Evolutionary conservation across 768 basidiomycete genomes (phyloP).

Genomic region (Calvatia gigantea): DNA sequence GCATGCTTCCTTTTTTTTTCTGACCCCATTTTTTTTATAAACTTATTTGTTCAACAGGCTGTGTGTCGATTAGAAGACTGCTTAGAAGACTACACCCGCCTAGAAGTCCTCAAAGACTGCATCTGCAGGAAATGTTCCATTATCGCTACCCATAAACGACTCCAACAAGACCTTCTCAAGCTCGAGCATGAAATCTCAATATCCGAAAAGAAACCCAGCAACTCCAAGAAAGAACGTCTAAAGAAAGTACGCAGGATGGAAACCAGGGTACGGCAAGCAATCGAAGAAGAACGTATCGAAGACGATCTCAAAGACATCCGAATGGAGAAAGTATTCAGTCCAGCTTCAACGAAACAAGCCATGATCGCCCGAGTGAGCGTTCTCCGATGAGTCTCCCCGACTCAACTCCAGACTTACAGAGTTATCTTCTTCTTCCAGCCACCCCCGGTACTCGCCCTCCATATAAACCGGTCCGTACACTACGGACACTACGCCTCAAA

Average conservation of each 20-base stretch:
- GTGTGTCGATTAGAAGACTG: conserved; percentile 77
- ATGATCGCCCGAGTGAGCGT: conserved; percentile 80
- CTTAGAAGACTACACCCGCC: conserved; percentile 81
- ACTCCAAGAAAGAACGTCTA: conserved; percentile 72
- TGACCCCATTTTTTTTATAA: background rate
- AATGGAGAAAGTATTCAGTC: conserved; percentile 73
- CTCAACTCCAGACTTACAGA: background rate
- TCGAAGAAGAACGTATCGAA: conserved; percentile 77
- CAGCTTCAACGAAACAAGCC: conserved; percentile 82
- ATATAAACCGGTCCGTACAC: conserved; percentile 90
- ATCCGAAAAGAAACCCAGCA: conserved; percentile 45
- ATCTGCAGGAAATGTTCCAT: conserved; percentile 91
- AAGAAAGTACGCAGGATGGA: conserved; percentile 71
- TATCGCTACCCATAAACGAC: conserved; percentile 64
- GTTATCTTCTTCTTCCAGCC: conserved; percentile 45
- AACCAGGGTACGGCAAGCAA: conserved; percentile 51
- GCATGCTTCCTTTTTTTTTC: background rate
- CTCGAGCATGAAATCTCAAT: conserved; percentile 45
- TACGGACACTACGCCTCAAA: conserved; percentile 74
- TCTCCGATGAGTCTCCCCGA: conserved; percentile 13
- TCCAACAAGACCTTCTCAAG: conserved; percentile 58
- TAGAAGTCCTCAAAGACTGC: conserved; percentile 88
- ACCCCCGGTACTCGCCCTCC: conserved; percentile 81
- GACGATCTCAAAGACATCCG: conserved; percentile 79
- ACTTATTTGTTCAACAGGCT: conserved; percentile 39